Percentiles rank a stretch among this genome's conserved stretches.
Conservation (phyloP, 805 yeast genomes). For the Candida tallmaniae region DNA sequence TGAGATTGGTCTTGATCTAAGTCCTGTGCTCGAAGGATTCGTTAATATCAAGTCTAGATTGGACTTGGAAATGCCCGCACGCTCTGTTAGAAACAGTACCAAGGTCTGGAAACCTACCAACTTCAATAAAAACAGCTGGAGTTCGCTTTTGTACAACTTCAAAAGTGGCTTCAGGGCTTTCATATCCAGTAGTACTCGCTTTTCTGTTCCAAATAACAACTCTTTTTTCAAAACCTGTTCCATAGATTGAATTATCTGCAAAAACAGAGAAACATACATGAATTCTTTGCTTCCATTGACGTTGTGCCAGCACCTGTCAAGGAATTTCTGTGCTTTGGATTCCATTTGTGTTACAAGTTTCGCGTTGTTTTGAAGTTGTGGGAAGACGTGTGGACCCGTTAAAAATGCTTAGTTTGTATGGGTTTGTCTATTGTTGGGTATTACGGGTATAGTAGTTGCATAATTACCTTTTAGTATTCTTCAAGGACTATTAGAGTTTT, state of each 20-base stretch:
- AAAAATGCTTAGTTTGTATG: no score
- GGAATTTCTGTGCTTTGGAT: no score
- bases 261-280: constrained; percentile 21
- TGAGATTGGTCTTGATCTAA: background rate
- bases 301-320: constrained; percentile 17
- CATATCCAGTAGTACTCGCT: constrained; percentile 13
- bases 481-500: no score
- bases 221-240: constrained; percentile 15
- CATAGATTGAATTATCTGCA: constrained; percentile 18
- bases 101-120: constrained; percentile 18
- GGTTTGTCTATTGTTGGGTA: no score
- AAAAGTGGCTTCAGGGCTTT: constrained; percentile 15
- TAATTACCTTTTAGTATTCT: no score
- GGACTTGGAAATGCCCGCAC: constrained; percentile 15
- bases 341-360: no score
- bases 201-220: constrained; percentile 17
- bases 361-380: no score
- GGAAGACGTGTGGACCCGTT: no score
- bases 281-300: constrained; percentile 12
- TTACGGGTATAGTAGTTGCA: no score
- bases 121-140: constrained; percentile 20
- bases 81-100: constrained; percentile 17
- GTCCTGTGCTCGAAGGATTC: constrained; percentile 4
- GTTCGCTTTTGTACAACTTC: constrained; percentile 19
- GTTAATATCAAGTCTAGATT: constrained; percentile 6